Evolutionary conservation across 768 basidiomycete genomes (phyloP).

Genomic region (Asterophora lycoperdoides): DNA sequence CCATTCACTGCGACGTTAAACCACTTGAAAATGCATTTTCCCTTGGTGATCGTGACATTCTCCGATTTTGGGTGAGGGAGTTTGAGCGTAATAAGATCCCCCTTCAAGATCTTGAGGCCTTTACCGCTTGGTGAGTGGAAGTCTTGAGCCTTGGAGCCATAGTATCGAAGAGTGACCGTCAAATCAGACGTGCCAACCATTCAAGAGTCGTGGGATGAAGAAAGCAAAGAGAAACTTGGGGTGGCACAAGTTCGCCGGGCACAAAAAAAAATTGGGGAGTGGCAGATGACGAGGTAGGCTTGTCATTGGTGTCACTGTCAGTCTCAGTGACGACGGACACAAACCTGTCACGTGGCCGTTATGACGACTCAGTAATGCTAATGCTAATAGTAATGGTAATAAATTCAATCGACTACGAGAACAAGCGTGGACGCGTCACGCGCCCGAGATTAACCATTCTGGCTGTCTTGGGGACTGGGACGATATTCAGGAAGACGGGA

Average conservation of each 20-base stretch:
- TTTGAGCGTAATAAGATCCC: conserved; percentile 33
- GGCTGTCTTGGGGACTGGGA: neutral
- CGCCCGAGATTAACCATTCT: neutral
- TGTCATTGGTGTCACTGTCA: no score
- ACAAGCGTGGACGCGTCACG: no score
- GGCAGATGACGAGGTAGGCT: no score
- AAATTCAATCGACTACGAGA: no score
- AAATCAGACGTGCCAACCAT: conserved; percentile 18
- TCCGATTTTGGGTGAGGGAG: conserved; percentile 35
- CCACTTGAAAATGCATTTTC: conserved; percentile 24
- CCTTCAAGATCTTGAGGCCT: conserved; percentile 24
- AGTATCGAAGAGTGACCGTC: conserved; percentile 30
- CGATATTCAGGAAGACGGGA: neutral
- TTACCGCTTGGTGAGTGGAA: conserved; percentile 26
- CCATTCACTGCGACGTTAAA: conserved; percentile 2
- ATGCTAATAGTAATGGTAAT: no score
- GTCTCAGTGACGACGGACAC: no score
- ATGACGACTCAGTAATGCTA: no score
- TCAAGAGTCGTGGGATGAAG: neutral
- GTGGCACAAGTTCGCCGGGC: neutral
- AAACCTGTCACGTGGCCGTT: conserved; percentile 8
- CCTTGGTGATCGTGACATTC: conserved; percentile 30
- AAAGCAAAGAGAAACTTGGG: neutral
- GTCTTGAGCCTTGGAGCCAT: conserved; percentile 32
- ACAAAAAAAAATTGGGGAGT: no score